Evolutionary conservation across 2,329 filamentous ascomycete species (phyloP).

Genomic region (Chlorencoelia australis): DNA sequence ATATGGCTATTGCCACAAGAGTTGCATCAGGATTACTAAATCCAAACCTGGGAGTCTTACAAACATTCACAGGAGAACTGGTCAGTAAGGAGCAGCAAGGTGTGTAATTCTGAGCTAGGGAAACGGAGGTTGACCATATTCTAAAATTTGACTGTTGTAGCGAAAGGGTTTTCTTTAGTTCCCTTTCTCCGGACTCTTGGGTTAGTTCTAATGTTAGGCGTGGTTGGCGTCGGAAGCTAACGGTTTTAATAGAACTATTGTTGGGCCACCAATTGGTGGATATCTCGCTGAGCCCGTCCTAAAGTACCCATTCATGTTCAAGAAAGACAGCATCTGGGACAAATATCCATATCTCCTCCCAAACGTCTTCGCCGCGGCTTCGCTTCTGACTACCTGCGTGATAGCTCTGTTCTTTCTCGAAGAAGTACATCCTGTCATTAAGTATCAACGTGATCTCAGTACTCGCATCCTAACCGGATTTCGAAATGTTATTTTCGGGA

Average conservation of each 20-base stretch:
- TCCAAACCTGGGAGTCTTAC: constrained; percentile 82
- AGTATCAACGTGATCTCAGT: neutral
- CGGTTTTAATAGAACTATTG: neutral
- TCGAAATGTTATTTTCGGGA: neutral
- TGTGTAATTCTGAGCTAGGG: too few species aligned
- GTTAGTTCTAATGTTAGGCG: constrained; percentile 38
- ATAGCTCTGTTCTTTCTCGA: neutral
- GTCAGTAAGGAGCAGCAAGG: constrained; percentile 86
- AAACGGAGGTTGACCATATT: too few species aligned
- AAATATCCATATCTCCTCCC: constrained; percentile 77
- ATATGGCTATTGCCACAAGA: constrained; percentile 71
- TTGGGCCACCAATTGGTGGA: neutral
- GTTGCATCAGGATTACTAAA: constrained; percentile 81
- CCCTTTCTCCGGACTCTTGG: constrained; percentile 91
- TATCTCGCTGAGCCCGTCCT: neutral
- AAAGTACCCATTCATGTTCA: neutral
- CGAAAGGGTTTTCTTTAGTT: constrained; percentile 88
- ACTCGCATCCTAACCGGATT: neutral
- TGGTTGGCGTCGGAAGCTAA: too few species aligned
- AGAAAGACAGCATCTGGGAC: constrained; percentile 57
- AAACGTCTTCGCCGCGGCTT: constrained; percentile 61
- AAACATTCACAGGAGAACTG: constrained; percentile 85
- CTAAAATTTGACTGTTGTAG: too few species aligned
- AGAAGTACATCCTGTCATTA: neutral
- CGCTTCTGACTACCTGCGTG: neutral